Evolutionary conservation across 495 filamentous ascomycete genomes (phyloP), one percentile per base, ranked within the genome.

Genomic region (Trichoderma gamsii): DNA sequence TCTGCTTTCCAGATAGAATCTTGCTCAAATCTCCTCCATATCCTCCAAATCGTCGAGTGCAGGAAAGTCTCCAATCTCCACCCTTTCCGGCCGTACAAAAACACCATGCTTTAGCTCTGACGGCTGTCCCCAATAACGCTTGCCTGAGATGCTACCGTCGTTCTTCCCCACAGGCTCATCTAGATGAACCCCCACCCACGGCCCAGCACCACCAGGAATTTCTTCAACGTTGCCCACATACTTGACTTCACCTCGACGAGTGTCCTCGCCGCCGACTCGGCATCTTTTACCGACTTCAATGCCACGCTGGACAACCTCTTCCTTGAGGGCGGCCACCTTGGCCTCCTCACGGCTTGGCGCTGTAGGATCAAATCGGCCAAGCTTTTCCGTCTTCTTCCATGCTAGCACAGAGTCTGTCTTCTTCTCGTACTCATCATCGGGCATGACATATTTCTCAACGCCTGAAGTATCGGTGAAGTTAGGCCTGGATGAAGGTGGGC

Each of bases 91-190:
- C 75, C 93, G 85, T 12, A 97, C 92, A 76, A 97, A 97, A 32
- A 91, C 88, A 16, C 93, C 93, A 66, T 83, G 85, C 75, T 95
- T 94, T 66, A 84, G 71, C 25, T 74, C 70, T n/a, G 81, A 82
- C 41, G 81, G 80, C n/a, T 80, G 78, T 21, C 83, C 83, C 79
- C 96, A 97, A 78, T 95, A 96, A 63, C 87, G 81, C 68, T 85
- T 87, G 35, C 89, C 90, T n/a, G 82, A 83, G 52, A 96, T 83
- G 72, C 88, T 91, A 21, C 93, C 93, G 75, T 97, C 92, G 72
- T 97, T 97, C 81, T 91, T 95, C 41, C 93, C 93, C 43, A 87
- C 87, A 5, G 92, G 92, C 77, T 97, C 92, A 74, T 97, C 92
- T 59, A 96, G 82, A 72, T 87, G 85, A 63, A 97, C 82, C 52